Base-by-base conservation (phyloP, 345 rosid species). In the Citrus mangshanensis region DNA sequence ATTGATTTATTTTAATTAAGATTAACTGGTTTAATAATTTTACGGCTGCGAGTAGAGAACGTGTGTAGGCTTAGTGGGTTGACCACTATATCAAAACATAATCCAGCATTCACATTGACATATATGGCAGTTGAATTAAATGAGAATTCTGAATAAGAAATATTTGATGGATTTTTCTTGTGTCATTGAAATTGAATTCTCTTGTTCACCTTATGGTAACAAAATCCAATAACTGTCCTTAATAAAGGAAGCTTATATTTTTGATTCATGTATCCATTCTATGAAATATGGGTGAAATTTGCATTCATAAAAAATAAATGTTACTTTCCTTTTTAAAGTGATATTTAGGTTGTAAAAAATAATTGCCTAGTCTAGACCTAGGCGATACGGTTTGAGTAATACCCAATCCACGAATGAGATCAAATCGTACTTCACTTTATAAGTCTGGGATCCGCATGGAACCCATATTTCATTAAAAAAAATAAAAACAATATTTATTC, bases 401-500 rank as follows among this genome's bases (percentile, higher is more conserved):
- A 46, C 18, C 5, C 18, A 46, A 46, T 13, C 0, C 13, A 2
- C 1, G 0, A 46, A 13, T 46, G 51, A 46, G 4, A 12, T 0
- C 51, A 4, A 10, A 13, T 12, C 5, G 1, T 0, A 4, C 16
- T 46, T 46, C 51, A 3, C 51, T 46, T 46, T 0, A 46, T 13
- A 46, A 46, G 1, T 0, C 0, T 46, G 18, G 1, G 18, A 46
- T 46, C 1, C 5, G 18, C 5, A 0, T 42, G 1, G 1, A 42
- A 42, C 0, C 0, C 1, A 0, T 0, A 13, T 12, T 46, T 46
- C 1, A 12, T 46, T 3, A 12, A 12, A 46, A 13, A 46, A 3
- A 3, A 12, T 1, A 46, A 46, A 46, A 13, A 46, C 0, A 42
- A 42, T 42, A 42, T 42, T 46, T 46, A 46, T 3, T 42, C 12